phyloP scores from a whole-genome alignment of 2,329 filamentous ascomycete species.

The Chaetomium globosum region DNA sequence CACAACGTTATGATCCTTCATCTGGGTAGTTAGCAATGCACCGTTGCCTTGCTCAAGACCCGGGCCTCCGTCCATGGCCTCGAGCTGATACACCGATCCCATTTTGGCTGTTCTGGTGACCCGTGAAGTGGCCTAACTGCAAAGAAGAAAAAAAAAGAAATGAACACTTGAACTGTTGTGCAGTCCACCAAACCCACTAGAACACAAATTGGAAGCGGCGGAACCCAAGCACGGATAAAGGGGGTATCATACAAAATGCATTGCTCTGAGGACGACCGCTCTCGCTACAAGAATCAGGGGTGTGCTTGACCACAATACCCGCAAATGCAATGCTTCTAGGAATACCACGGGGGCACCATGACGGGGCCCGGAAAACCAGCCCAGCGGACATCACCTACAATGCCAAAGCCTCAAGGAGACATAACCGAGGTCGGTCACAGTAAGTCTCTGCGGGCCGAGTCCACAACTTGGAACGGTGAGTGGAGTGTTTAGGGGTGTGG shows the following conservation, averaged over 20 bases:
- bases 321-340: too few relatives aligned
- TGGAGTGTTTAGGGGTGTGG: neutral
- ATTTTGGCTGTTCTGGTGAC: neutral
- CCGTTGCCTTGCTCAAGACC: neutral
- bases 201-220: neutral
- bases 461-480: neutral
- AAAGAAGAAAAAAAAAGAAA: neutral
- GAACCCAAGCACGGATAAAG: neutral
- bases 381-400: too few relatives aligned
- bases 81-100: neutral
- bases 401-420: neutral
- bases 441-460: neutral
- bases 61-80: neutral
- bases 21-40: neutral
- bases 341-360: too few relatives aligned
- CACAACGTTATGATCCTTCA: neutral
- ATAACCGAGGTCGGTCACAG: constrained; percentile 15
- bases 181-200: neutral
- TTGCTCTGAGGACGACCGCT: neutral
- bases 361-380: too few relatives aligned
- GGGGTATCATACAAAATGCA: neutral
- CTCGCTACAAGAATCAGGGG: too few relatives aligned
- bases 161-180: neutral
- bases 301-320: too few relatives aligned
- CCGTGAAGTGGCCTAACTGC: neutral